phyloP scores from a whole-genome alignment of 129 eudicot species.

The Gnaphalium uliginosum region DNA sequence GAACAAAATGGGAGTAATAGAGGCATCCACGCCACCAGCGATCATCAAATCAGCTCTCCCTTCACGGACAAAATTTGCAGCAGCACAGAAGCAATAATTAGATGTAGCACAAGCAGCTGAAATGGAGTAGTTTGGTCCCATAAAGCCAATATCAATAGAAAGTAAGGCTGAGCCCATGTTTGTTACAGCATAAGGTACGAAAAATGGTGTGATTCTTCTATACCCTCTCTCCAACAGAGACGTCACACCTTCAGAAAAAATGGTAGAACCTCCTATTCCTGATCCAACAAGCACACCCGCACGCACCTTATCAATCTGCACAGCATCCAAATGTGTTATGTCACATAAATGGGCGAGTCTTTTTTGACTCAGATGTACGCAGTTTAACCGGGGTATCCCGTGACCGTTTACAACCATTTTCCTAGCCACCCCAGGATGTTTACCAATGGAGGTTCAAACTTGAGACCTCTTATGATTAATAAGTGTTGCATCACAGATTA shows the following conservation, averaged over 20 bases:
- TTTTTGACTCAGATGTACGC: too few species aligned
- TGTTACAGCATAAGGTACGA: conserved; percentile 44
- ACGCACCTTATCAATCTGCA: conserved; percentile 67
- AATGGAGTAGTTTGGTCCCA: conserved; percentile 47
- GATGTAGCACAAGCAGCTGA: conserved; percentile 47
- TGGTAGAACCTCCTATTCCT: conserved; percentile 61
- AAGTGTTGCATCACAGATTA: too few species aligned
- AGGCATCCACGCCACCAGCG: conserved; percentile 43
- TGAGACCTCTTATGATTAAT: too few species aligned
- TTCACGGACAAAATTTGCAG: conserved; percentile 42
- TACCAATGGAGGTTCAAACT: too few species aligned
- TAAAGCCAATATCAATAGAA: conserved; percentile 55
- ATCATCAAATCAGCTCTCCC: conserved; percentile 46
- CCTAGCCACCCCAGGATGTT: too few species aligned
- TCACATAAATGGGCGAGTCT: too few species aligned
- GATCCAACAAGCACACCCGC: conserved; percentile 87
- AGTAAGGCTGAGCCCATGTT: conserved; percentile 83
- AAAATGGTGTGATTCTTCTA: conserved; percentile 54
- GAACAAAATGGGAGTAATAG: conserved; percentile 15
- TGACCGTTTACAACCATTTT: too few species aligned
- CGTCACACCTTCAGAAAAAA: conserved; percentile 60
- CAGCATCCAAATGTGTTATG: background rate
- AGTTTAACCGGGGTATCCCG: too few species aligned
- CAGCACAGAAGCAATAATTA: conserved; percentile 36
- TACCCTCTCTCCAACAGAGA: conserved; percentile 64